These are phyloP conservation scores for Syzygium grande DNA, from an alignment of 345 rosid species.

Conservation along the genomic window DNA sequence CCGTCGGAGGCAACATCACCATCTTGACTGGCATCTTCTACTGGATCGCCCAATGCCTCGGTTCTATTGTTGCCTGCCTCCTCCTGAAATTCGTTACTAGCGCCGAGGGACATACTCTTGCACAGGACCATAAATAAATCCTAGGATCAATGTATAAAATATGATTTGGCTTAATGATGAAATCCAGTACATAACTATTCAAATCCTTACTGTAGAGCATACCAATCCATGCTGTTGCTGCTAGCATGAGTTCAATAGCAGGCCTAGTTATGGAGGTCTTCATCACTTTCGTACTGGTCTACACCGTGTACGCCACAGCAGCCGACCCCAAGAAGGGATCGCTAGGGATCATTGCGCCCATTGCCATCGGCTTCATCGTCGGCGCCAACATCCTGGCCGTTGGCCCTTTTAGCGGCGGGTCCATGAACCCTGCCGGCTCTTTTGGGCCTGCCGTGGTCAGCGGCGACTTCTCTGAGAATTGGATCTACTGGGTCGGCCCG, in stretches of 20 bases:
- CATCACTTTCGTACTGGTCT: conserved; percentile 66
- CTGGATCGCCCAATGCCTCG: conserved; percentile 81
- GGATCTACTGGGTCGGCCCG: conserved; percentile 89
- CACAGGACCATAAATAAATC: too few species aligned
- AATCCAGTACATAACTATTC: too few species aligned
- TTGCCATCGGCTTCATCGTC: conserved; percentile 80
- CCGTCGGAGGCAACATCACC: conserved; percentile 76
- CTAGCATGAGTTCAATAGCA: conserved; percentile 48
- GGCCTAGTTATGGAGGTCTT: conserved; percentile 75
- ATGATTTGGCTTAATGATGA: too few species aligned
- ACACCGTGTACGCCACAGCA: conserved; percentile 84
- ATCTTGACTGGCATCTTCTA: conserved; percentile 71
- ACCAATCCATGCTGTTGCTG: conserved; percentile 66
- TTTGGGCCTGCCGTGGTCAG: conserved; percentile 79
- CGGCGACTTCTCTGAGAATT: conserved; percentile 52
- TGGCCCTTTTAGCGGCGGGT: conserved; percentile 89
- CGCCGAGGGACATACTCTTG: conserved; percentile 21
- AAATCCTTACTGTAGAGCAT: conserved; percentile 32
- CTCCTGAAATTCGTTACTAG: conserved; percentile 62
- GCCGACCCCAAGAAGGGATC: conserved; percentile 83
- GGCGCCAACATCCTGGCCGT: conserved; percentile 92
- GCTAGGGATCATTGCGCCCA: conserved; percentile 64
- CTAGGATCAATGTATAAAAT: too few species aligned
- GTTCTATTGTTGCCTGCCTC: conserved; percentile 77
- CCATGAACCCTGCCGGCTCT: conserved; percentile 92